phyloP scores from a whole-genome alignment of 495 filamentous ascomycete genomes.

The Aspergillus ostianus region DNA sequence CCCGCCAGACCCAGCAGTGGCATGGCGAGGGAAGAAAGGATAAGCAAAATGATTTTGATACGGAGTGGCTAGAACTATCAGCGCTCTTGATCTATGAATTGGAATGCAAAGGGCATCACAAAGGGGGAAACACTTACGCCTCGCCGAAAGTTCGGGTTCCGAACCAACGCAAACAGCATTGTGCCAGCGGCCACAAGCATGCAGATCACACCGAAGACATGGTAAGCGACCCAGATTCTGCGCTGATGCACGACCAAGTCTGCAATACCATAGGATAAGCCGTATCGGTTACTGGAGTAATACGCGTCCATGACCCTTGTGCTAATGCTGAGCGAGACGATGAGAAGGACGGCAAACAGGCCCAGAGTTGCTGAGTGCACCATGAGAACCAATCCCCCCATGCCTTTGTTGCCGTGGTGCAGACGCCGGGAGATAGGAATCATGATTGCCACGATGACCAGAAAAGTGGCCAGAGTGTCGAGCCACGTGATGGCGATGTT shows the following conservation, averaged over 20 bases:
- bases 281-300: background rate
- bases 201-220: slow-evolving; percentile 17
- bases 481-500: slow-evolving; percentile 12
- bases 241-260: background rate
- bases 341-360: slow-evolving; percentile 12
- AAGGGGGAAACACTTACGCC: slow-evolving; percentile 13
- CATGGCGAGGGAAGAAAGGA: slow-evolving; percentile 5
- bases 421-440: slow-evolving; percentile 19
- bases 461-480: slow-evolving; percentile 1
- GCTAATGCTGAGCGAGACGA: slow-evolving; percentile 9
- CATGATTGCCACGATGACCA: slow-evolving; percentile 14
- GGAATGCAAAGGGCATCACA: background rate
- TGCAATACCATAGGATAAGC: background rate
- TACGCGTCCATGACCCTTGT: slow-evolving; percentile 9
- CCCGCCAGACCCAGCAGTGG: slow-evolving; percentile 1
- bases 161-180: slow-evolving; percentile 12
- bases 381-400: slow-evolving; percentile 9
- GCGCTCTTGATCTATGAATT: background rate
- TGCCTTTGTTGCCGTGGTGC: slow-evolving; percentile 5
- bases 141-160: slow-evolving; percentile 5
- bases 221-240: slow-evolving; percentile 6
- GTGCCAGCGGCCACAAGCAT: slow-evolving; percentile 11
- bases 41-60: background rate
- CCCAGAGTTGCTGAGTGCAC: slow-evolving; percentile 8
- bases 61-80: slow-evolving; percentile 1